Evolutionary conservation across 805 yeast species (phyloP).

Genomic region (Komagataella phaffii): DNA sequence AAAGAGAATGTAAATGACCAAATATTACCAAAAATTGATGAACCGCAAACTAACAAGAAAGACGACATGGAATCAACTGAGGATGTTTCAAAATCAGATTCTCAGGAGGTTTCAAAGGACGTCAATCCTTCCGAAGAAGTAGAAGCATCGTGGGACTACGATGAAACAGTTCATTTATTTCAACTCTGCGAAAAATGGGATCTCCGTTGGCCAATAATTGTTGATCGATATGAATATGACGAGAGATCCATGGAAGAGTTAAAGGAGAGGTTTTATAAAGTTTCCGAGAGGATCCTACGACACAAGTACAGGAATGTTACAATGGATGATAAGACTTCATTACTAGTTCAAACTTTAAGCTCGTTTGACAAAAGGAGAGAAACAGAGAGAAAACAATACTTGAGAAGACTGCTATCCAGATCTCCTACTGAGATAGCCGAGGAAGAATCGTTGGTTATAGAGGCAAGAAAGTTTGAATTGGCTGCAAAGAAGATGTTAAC

Average conservation of each 20-base stretch:
- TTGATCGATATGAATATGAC: conserved; percentile 40
- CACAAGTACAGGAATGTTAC: conserved; percentile 24
- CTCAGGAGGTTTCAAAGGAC: conserved; percentile 20
- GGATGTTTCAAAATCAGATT: conserved; percentile 22
- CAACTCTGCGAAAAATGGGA: conserved; percentile 47
- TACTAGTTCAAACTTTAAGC: conserved; percentile 44
- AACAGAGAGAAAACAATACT: conserved; percentile 64
- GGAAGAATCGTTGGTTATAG: conserved; percentile 88
- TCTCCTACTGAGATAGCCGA: conserved; percentile 97
- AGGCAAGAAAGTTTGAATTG: conserved; percentile 83
- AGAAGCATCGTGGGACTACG: conserved; percentile 47
- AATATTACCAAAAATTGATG: conserved; percentile 1
- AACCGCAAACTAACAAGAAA: conserved; percentile 3
- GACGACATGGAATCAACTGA: conserved; percentile 12
- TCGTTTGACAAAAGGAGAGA: conserved; percentile 62
- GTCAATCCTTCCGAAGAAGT: conserved; percentile 30
- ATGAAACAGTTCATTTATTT: conserved; percentile 72
- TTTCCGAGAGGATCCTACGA: conserved; percentile 42
- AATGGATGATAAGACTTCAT: conserved; percentile 25
- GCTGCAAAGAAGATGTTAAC: conserved; percentile 79
- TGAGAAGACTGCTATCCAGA: conserved; percentile 63
- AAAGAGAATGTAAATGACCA: neutral
- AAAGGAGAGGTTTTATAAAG: conserved; percentile 66
- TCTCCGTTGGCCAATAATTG: conserved; percentile 56
- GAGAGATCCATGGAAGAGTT: conserved; percentile 60